These are phyloP conservation scores for Pythium phragmiticola DNA, from an alignment of 352 stramenopile genomes.

Conservation along the genomic window DNA sequence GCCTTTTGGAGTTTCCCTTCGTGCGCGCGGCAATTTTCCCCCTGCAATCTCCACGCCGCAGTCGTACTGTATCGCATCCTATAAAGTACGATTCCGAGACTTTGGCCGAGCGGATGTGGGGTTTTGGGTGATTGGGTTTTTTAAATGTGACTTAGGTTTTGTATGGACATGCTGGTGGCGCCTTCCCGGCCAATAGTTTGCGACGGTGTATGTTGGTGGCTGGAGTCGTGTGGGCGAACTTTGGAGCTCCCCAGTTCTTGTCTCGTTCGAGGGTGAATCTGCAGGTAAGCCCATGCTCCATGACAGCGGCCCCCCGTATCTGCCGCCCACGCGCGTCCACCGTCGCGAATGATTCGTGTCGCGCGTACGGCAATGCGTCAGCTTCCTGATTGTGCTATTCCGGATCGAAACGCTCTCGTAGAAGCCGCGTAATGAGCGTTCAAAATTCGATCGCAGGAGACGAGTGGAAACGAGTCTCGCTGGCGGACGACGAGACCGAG, in stretches of 20 bases:
- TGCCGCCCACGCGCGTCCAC: neutral
- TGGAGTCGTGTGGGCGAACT: conserved; percentile 7
- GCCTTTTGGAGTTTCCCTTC: neutral
- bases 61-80: conserved; percentile 1
- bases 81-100: conserved; percentile 12
- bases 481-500: too few species aligned
- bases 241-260: conserved; percentile 59
- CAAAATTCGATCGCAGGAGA: neutral
- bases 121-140: conserved; percentile 23
- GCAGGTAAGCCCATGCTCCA: conserved; percentile 22
- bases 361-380: neutral
- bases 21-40: neutral
- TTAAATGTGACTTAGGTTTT: conserved; percentile 57
- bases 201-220: conserved; percentile 26
- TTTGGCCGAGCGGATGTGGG: neutral
- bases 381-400: neutral
- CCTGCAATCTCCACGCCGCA: neutral
- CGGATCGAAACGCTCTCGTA: neutral
- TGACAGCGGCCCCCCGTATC: neutral
- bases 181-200: conserved; percentile 84
- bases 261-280: conserved; percentile 35
- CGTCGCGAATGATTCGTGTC: too few species aligned
- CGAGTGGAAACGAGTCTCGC: neutral
- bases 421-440: neutral
- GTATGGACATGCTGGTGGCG: conserved; percentile 41